Base-by-base conservation (phyloP, 306 rosid genomes). In the Alnus glutinosa region DNA sequence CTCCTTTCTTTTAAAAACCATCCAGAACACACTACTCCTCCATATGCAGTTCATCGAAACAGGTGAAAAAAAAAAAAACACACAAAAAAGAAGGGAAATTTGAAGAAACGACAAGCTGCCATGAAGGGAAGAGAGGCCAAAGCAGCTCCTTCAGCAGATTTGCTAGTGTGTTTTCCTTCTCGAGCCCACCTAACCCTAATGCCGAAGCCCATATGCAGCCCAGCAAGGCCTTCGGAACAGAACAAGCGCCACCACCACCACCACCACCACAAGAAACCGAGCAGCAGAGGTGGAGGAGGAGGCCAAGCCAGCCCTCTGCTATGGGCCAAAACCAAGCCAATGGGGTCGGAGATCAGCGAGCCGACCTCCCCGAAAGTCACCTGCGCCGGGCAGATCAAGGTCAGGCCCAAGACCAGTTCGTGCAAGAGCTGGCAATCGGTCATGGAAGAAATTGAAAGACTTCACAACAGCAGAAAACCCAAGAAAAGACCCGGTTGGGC, bases 351-450 rank as follows among this genome's bases (percentile, higher is more conserved):
- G 18, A 84, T 86, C 32, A 55, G 90, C 1, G 98, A 93, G n/a
- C 99, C 99, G 1, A 95, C 94, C 3, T 95, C 99, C 1, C 99
- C 98, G 0, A 95, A 95, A 81, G 98, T 95, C 4, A 95, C 98
- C 0, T 95, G 98, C 28, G 97, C 98, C 1, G 99, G 99, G 1
- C 97, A 95, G 83, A 95, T 95, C 86, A 95, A 95, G 77, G 92
- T 91, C 71, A 67, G 93, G 77, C 96, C 86, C 15, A 88, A 89
- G 58, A 12, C 87, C 11, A 52, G 78, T 6, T 50, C 90, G 5
- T 86, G 92, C 84, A 80, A 93, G 78, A 93, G 84, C 82, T 95
- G 99, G 99, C 97, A 91, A 58, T 89, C 99, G 0, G 94, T 95
- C 34, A 91, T 95, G 99, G 99, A 95, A 54, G 98, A 95, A 84